Evolutionary conservation across 495 filamentous ascomycete species (phyloP), one percentile per base, ranked within the genome.

Genomic region (Thermothielavioides terrestris): DNA sequence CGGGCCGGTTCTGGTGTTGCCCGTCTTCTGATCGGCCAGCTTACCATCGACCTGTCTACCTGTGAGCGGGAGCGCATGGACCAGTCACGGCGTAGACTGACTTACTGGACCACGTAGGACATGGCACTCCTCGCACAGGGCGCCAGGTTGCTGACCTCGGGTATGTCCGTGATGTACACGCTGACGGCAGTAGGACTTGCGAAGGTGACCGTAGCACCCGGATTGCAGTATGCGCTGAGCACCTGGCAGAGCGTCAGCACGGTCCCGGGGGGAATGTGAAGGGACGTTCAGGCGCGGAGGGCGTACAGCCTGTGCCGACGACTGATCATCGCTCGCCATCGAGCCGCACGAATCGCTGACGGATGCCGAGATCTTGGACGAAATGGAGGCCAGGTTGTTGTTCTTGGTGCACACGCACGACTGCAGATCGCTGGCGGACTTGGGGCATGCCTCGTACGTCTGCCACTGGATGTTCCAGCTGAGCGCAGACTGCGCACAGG

Each of bases 391-490:
- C n/a, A 67, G 62, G 56, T 72, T 71, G 36, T 65, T 60, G 57
- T 73, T 67, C 51, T 77, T 71, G 42, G 71, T 72, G 58, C 75
- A 77, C 25, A 73, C 62, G 31, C 75, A 77, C 8, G 63, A 68
- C 54, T 73, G 69, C 1, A 77, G 65, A 9, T 64, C 67, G 1
- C 66, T 61, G 8, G 63, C 64, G 17, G 47, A 61, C 11, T 65
- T 45, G 11, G 72, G 72, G 35, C 75, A 77, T 28, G 59, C 52
- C 25, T 63, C 44, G 30, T 58, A 42, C 2, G 75, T 76, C 35
- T 65, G 61, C n/a, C 48, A 15, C 50, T 69, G 59, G 47, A 77
- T 56, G 38, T 66, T 62, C 38, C 66, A 67, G 4, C 61, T 67
- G 12, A 77, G 20, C 21, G 69, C 74, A 1, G 43, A 48, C 23